Evolutionary conservation across 2,329 filamentous ascomycete species (phyloP).

Genomic region (Exophiala calicioides): DNA sequence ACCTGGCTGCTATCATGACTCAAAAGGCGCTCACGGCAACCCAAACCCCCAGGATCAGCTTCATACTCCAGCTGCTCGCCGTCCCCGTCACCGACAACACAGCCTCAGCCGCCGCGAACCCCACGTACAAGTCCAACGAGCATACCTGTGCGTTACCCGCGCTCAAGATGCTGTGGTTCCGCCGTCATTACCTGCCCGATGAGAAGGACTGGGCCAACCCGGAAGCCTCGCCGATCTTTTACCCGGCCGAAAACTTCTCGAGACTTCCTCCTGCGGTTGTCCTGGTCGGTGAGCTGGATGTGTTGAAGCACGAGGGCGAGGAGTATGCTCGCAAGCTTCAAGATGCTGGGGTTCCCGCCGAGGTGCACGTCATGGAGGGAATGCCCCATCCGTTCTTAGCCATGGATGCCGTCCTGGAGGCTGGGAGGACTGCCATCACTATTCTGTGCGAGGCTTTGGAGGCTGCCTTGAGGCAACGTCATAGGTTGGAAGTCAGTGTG

Average conservation of each 20-base stretch:
- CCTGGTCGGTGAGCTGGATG: slow-evolving; percentile 58
- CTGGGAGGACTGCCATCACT: slow-evolving; percentile 54
- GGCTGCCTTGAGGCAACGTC: not conserved
- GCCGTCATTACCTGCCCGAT: slow-evolving; percentile 58
- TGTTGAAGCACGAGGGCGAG: slow-evolving; percentile 57
- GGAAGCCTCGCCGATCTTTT: slow-evolving; percentile 58
- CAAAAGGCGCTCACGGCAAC: slow-evolving; percentile 6
- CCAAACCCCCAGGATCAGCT: not conserved
- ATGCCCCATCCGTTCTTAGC: slow-evolving; percentile 62
- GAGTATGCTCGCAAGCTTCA: slow-evolving; percentile 53
- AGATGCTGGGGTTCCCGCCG: slow-evolving; percentile 49
- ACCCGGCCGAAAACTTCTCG: slow-evolving; percentile 52
- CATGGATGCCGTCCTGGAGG: slow-evolving; percentile 58
- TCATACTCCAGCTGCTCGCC: slow-evolving; percentile 6
- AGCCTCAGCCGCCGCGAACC: slow-evolving; percentile 37
- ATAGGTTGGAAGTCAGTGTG: too few relatives aligned
- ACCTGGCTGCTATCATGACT: slow-evolving; percentile 49
- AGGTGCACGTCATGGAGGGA: slow-evolving; percentile 54
- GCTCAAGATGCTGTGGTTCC: slow-evolving; percentile 60
- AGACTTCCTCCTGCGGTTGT: slow-evolving; percentile 54
- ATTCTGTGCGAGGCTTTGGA: slow-evolving; percentile 37
- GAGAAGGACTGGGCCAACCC: slow-evolving; percentile 49
- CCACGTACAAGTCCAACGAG: slow-evolving; percentile 48
- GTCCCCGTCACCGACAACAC: slow-evolving; percentile 58
- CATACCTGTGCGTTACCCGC: slow-evolving; percentile 55